Conservation (phyloP, 331 rosid genomes). For the Malus hybrid region DNA sequence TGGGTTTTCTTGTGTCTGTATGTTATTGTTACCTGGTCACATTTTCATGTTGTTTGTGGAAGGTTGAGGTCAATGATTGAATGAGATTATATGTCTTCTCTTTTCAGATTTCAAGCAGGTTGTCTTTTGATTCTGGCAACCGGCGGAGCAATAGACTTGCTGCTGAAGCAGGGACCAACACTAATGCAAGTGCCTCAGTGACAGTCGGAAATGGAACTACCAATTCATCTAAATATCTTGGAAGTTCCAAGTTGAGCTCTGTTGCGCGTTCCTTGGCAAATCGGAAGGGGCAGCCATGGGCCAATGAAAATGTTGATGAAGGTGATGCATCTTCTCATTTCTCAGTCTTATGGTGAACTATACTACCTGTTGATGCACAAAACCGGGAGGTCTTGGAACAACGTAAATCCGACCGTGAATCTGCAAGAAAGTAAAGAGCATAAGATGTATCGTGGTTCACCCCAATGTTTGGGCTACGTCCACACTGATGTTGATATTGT, state of each 20-base stretch:
- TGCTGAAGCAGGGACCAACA: constrained; percentile 55
- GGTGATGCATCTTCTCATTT: constrained; percentile 27
- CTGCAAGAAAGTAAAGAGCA: too few species aligned
- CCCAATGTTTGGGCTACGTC: too few species aligned
- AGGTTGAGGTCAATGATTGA: neutral
- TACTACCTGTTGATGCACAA: neutral
- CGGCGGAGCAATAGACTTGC: constrained; percentile 88
- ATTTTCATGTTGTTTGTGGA: neutral
- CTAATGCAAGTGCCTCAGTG: constrained; percentile 49
- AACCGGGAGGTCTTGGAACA: too few species aligned
- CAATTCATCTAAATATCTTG: constrained; percentile 76
- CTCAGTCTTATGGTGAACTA: neutral
- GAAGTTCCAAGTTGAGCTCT: constrained; percentile 73
- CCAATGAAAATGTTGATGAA: constrained; percentile 83
- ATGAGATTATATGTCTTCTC: neutral
- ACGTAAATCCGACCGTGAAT: too few species aligned
- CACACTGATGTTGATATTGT: too few species aligned
- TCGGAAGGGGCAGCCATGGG: constrained; percentile 84
- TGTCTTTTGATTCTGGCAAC: constrained; percentile 92
- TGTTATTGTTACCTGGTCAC: neutral
- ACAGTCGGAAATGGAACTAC: constrained; percentile 67
- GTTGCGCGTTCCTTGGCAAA: constrained; percentile 61
- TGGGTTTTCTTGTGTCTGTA: neutral
- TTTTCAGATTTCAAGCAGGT: constrained; percentile 88
- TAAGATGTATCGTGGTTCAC: too few species aligned